Conservation (phyloP, 176 grass and related monocot genomes). For the Pontederia paniculata region DNA sequence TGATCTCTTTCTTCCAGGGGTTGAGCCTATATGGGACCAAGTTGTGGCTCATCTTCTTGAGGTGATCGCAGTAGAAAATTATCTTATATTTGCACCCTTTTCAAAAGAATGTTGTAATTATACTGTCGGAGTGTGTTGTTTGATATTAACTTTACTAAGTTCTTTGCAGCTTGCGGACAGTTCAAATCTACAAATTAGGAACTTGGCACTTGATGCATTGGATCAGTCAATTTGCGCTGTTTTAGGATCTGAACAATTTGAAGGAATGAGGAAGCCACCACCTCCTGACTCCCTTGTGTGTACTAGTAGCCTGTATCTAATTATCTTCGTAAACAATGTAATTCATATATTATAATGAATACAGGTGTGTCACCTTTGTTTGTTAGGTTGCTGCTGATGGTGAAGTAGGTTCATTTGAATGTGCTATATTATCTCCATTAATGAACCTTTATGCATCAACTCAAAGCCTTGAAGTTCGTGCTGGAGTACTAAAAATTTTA, state of each 20-base stretch:
- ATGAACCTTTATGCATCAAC: conserved; percentile 66
- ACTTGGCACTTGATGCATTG: conserved; percentile 80
- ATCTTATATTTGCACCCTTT: conserved; percentile 1
- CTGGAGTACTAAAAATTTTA: conserved; percentile 78
- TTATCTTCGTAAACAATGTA: not conserved
- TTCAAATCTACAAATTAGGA: conserved; percentile 66
- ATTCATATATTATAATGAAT: conserved; percentile 12
- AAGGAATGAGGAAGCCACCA: conserved; percentile 18
- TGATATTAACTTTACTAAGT: conserved; percentile 18
- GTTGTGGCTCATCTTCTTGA: conserved; percentile 84
- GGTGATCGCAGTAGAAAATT: conserved; percentile 33
- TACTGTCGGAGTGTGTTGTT: no score
- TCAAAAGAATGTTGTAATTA: no score
- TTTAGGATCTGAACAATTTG: conserved; percentile 82
- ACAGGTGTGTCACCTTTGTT: conserved; percentile 25
- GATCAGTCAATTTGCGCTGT: conserved; percentile 96
- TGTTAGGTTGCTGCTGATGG: conserved; percentile 53
- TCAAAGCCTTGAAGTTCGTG: conserved; percentile 78
- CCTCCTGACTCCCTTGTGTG: conserved; percentile 3
- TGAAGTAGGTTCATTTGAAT: conserved; percentile 82
- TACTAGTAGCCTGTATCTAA: not conserved
- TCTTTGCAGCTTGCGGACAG: conserved; percentile 73
- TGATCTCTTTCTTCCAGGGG: conserved; percentile 42
- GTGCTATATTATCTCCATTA: conserved; percentile 78
- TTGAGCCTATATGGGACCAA: conserved; percentile 90